Conservation (phyloP, 768 basidiomycete genomes). For the Termitomyces sp. region DNA sequence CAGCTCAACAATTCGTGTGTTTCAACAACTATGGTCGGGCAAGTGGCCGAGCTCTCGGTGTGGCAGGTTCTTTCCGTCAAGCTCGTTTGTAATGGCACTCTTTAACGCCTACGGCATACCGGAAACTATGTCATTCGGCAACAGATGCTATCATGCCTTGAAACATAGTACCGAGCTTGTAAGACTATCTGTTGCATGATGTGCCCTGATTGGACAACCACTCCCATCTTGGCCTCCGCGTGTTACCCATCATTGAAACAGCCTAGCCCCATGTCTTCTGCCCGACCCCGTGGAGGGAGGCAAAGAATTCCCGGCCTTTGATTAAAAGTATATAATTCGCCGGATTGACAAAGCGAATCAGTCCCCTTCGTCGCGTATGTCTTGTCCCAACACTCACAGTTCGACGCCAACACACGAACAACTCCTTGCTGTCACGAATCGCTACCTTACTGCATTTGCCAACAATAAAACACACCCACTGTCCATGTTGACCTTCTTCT, state of each 20-base stretch:
- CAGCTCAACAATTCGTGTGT: neutral
- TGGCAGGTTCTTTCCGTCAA: neutral
- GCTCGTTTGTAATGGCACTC: neutral
- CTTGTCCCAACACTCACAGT: neutral
- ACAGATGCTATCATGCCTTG: neutral
- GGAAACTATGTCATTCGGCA: neutral
- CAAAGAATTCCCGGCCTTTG: constrained; percentile 1
- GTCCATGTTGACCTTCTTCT: constrained; percentile 32
- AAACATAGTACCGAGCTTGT: neutral
- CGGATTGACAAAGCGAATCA: neutral
- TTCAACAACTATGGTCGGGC: constrained; percentile 2
- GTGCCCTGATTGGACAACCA: constrained; percentile 2
- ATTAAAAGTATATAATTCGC: constrained; percentile 17
- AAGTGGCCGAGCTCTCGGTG: constrained; percentile 1
- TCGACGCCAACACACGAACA: constrained; percentile 20
- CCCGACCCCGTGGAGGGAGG: constrained; percentile 23
- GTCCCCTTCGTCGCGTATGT: neutral
- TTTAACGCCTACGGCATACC: neutral
- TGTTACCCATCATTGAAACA: constrained; percentile 11
- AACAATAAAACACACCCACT: constrained; percentile 23
- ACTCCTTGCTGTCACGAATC: constrained; percentile 25
- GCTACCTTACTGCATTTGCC: constrained; percentile 32
- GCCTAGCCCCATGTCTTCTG: constrained; percentile 23
- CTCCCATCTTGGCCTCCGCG: constrained; percentile 10
- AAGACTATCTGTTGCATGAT: neutral